Conservation (phyloP, 2,329 filamentous ascomycete genomes). For the Verticillium isaacii region DNA sequence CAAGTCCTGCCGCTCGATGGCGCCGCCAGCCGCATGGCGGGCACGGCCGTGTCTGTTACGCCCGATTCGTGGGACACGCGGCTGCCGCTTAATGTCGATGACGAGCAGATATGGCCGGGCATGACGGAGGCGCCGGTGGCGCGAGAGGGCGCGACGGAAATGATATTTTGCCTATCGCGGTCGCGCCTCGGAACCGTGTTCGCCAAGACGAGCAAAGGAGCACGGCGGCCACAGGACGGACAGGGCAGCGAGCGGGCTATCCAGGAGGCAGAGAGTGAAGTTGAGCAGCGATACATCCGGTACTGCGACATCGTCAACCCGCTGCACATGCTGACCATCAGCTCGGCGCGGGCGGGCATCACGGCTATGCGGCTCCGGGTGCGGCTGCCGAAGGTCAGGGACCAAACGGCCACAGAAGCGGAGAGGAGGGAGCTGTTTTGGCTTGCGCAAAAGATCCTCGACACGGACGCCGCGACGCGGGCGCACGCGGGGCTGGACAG, state of each 20-base stretch:
- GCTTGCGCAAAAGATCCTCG: constrained; percentile 30
- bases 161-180: constrained; percentile 30
- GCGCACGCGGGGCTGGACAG: constrained; percentile 15
- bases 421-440: constrained; percentile 19
- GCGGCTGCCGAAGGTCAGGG: constrained; percentile 15
- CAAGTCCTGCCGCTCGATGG: constrained; percentile 38
- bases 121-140: constrained; percentile 25
- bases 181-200: constrained; percentile 35
- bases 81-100: constrained; percentile 29
- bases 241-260: constrained; percentile 25
- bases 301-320: constrained; percentile 38
- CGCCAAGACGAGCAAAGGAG: constrained; percentile 4
- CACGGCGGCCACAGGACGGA: neutral
- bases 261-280: constrained; percentile 31
- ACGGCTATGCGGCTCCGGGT: constrained; percentile 18
- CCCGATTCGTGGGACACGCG: constrained; percentile 23
- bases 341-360: constrained; percentile 19
- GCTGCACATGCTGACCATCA: constrained; percentile 25
- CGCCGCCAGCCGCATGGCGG: constrained; percentile 17
- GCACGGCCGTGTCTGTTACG: constrained; percentile 7
- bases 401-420: constrained; percentile 17
- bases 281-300: constrained; percentile 36
- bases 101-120: constrained; percentile 29
- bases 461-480: constrained; percentile 26
- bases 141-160: constrained; percentile 25